Evolutionary conservation across 2,329 filamentous ascomycete species (phyloP).

Genomic region (Xylariaceae sp.): DNA sequence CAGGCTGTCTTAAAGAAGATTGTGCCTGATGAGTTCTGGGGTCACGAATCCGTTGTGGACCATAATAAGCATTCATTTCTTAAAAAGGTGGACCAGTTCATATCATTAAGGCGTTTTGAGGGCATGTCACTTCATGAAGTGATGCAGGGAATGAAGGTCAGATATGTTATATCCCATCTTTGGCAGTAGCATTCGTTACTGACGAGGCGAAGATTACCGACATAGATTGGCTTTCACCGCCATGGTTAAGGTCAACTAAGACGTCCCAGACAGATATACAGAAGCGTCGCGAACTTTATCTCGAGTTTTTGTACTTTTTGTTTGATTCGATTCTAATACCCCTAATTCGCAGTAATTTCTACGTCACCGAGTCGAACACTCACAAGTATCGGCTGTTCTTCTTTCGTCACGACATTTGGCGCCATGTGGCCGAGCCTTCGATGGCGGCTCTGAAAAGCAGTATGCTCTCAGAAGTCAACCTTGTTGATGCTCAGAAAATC

Average conservation of each 20-base stretch:
- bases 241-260: constrained; percentile 51
- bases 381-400: constrained; percentile 86
- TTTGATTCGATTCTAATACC: constrained; percentile 93
- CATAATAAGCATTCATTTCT: constrained; percentile 67
- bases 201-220: constrained; percentile 57
- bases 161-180: constrained; percentile 17
- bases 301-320: constrained; percentile 87
- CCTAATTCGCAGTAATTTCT: constrained; percentile 83
- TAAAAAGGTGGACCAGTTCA: constrained; percentile 73
- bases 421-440: constrained; percentile 71
- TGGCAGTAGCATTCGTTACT: constrained; percentile 13
- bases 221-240: constrained; percentile 73
- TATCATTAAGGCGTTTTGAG: constrained; percentile 80
- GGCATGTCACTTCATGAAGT: constrained; percentile 78
- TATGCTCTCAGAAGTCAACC: constrained; percentile 79
- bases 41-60: constrained; percentile 51
- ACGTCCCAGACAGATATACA: constrained; percentile 70
- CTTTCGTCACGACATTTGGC: constrained; percentile 94
- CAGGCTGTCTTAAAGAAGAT: constrained; percentile 73
- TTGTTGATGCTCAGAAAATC: constrained; percentile 57
- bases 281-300: constrained; percentile 78
- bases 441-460: constrained; percentile 66
- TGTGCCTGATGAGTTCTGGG: constrained; percentile 78
- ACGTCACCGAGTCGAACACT: constrained; percentile 86
- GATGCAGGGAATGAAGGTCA: constrained; percentile 73